Base-by-base conservation (phyloP, 1,139 yeast species). In the Scheffersomyces insectosa region DNA sequence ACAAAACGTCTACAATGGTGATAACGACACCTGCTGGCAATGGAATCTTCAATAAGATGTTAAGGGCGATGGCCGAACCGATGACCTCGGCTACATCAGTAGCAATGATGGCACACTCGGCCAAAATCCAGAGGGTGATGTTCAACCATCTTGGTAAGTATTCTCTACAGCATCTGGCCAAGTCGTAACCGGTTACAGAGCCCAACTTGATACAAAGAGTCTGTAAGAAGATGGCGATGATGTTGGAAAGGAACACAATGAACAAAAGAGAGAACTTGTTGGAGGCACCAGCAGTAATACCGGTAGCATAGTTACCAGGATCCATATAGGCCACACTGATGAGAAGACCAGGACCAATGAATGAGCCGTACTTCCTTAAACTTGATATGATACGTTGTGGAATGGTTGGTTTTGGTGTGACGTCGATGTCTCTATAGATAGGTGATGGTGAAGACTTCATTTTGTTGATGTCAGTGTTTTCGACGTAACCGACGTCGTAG, bases 21-120 rank as follows among this genome's bases (percentile, higher is more conserved):
- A 87, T 72, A 9, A 74, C 80, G 7, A 87, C 89, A 44, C 95
- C 95, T 0, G 91, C 93, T 8, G 90, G 84, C 31, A 88, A 67
- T 0, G 95, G 95, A 12, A 88, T 72, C 41, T 74, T 75, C 37
- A 85, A 54, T 46, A 88, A 69, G 42, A 88, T 82, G 56, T 88
- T 86, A 46, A 88, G 68, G 0, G 95, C 93, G 54, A 88, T 82
- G 3, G 95, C 95, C n/a, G 89, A 80, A 55, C 95, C 96, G 43
- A 88, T 85, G 29, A 88, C 95, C 57, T 88, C 96, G 3, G 95
- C 95, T 8, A 88, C 75, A 69, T 88, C 95, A 0, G 95, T 88
- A 1, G 95, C 89, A 41, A 88, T 79, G 46, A 88, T 87, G 28
- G 95, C 95, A 55, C 78, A 72, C 60, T 88, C 95, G 1, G 95